Conservation (phyloP, 106 monocot genomes). For the Dioscorea alata region DNA sequence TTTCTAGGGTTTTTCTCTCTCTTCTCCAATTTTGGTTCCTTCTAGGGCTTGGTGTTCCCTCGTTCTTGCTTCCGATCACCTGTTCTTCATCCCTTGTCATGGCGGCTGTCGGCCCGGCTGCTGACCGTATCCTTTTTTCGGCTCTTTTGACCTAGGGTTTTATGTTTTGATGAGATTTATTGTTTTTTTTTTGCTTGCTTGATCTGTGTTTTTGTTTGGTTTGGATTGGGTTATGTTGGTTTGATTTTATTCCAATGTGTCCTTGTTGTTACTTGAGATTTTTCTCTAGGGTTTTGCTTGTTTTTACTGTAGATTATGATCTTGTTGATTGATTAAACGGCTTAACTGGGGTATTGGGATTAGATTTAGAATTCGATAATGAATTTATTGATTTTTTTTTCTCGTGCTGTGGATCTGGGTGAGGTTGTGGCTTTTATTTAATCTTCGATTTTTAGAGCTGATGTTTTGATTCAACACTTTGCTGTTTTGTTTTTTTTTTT, state of each 20-base stretch:
- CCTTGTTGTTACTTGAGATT: not conserved
- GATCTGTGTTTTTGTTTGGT: not conserved
- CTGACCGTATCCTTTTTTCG: constrained; percentile 38
- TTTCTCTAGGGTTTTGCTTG: not conserved
- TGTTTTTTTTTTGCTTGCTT: not conserved
- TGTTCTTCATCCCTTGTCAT: constrained; percentile 3
- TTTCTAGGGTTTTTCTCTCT: constrained; percentile 25
- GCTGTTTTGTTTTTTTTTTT: no score
- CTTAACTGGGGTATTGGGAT: no score
- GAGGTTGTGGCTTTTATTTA: no score
- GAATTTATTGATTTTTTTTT: no score
- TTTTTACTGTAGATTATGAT: not conserved
- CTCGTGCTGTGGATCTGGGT: no score
- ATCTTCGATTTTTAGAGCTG: no score
- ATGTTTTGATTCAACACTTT: no score
- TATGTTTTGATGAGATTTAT: not conserved
- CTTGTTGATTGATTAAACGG: no score
- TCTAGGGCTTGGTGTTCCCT: not conserved
- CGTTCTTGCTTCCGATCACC: not conserved
- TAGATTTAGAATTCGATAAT: no score
- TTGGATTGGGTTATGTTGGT: not conserved
- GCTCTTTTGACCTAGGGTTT: not conserved
- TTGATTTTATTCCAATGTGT: no score
- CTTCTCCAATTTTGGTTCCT: not conserved
- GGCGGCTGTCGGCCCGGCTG: constrained; percentile 25